phyloP scores from a whole-genome alignment of 495 filamentous ascomycete species.

The Neurospora sp. region DNA sequence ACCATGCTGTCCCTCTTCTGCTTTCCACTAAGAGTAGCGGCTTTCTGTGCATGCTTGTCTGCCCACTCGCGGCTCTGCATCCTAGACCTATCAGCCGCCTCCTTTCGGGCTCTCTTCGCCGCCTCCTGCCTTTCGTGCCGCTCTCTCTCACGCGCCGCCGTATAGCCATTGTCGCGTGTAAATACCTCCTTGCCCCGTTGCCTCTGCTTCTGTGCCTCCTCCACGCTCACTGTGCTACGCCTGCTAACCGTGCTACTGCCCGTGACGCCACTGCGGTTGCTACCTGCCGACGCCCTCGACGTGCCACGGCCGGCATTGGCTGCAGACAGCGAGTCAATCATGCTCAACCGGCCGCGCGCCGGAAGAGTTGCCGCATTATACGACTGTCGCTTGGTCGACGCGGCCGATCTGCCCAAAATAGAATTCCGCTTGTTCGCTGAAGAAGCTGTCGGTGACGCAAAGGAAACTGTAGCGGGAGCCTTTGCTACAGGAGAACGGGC shows the following conservation, averaged over 20 bases:
- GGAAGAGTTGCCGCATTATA: not conserved
- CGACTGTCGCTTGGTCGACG: not conserved
- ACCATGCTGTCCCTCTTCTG: not conserved
- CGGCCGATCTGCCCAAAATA: not conserved
- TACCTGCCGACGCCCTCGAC: constrained; percentile 18
- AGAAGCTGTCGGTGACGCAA: constrained; percentile 3
- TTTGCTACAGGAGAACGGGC: not conserved
- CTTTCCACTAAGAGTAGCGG: not conserved
- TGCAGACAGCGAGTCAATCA: constrained; percentile 1
- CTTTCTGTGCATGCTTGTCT: constrained; percentile 40
- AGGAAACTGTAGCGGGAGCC: not conserved
- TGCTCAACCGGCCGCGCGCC: not conserved
- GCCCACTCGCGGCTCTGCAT: constrained; percentile 58
- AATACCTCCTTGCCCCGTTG: constrained; percentile 52
- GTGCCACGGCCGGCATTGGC: constrained; percentile 8
- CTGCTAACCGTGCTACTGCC: constrained; percentile 4
- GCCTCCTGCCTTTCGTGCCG: constrained; percentile 46
- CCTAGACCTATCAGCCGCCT: constrained; percentile 57
- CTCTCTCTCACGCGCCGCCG: constrained; percentile 40
- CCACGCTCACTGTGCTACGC: constrained; percentile 31
- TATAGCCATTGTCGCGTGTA: constrained; percentile 41
- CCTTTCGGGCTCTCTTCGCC: constrained; percentile 46
- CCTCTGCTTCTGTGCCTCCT: constrained; percentile 40
- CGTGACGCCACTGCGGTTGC: constrained; percentile 2
- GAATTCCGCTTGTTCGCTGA: not conserved